Conservation (phyloP, 2,329 filamentous ascomycete genomes). For the Rhytidhysteron rufulum region DNA sequence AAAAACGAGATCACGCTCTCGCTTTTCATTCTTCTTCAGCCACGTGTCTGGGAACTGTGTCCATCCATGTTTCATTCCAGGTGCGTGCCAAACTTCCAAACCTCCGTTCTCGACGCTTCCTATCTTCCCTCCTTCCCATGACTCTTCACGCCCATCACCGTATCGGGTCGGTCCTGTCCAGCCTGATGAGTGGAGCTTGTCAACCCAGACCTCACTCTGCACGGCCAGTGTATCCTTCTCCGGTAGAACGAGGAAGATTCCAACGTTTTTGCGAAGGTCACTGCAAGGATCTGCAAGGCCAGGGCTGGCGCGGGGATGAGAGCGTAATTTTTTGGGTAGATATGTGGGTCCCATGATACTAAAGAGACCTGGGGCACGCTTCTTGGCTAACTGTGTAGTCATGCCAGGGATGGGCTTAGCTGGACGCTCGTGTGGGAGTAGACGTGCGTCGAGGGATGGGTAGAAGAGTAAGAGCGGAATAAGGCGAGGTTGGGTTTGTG, state of each 20-base stretch:
- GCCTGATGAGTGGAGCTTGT: slow-evolving; percentile 31
- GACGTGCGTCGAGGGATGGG: slow-evolving; percentile 39
- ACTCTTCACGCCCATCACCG: slow-evolving; percentile 27
- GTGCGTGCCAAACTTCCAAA: slow-evolving; percentile 37
- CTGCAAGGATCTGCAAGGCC: slow-evolving; percentile 29
- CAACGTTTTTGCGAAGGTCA: slow-evolving; percentile 35
- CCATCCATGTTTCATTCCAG: slow-evolving; percentile 37
- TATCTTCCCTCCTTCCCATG: slow-evolving; percentile 24
- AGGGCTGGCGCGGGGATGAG: slow-evolving; percentile 39
- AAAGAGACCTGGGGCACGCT: slow-evolving; percentile 31
- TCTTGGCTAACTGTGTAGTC: slow-evolving; percentile 25
- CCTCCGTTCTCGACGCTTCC: slow-evolving; percentile 25
- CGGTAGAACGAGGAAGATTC: slow-evolving; percentile 39
- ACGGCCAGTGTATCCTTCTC: slow-evolving; percentile 40
- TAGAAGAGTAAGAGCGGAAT: slow-evolving; percentile 43
- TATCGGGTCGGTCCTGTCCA: slow-evolving; percentile 32
- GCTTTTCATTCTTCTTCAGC: slow-evolving; percentile 35
- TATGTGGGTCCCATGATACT: slow-evolving; percentile 41
- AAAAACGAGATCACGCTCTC: slow-evolving; percentile 34
- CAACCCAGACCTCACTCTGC: slow-evolving; percentile 42
- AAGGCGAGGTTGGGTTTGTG: slow-evolving; percentile 29
- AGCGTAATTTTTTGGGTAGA: slow-evolving; percentile 33
- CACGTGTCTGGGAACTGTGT: slow-evolving; percentile 40
- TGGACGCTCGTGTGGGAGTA: slow-evolving; percentile 38
- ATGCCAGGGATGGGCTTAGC: slow-evolving; percentile 32